phyloP scores from a whole-genome alignment of 371 early-diverging fungal species.

The Capniomyces stellatus region DNA sequence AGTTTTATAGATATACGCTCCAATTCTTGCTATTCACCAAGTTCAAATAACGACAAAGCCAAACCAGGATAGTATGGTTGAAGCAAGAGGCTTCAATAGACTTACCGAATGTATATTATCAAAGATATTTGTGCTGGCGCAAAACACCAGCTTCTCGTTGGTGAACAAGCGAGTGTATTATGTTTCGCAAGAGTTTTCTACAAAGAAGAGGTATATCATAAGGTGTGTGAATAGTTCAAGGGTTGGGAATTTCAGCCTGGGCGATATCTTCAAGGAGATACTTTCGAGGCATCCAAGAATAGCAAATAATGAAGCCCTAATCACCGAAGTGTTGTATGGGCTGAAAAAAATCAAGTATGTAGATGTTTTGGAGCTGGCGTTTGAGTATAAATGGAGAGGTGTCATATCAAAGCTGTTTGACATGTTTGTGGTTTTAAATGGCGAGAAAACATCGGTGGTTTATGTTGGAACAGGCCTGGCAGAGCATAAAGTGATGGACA shows the following conservation, averaged over 20 bases:
- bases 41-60: no score
- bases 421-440: neutral
- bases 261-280: neutral
- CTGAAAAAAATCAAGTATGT: neutral
- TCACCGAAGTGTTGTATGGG: neutral
- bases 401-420: neutral
- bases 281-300: neutral
- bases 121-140: neutral
- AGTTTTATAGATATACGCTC: no score
- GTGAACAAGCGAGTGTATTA: neutral
- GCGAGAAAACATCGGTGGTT: no score
- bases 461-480: no score
- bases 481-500: no score
- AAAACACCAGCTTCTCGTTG: neutral
- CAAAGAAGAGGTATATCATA: neutral
- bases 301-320: neutral
- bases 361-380: neutral
- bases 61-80: no score
- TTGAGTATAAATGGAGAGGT: neutral
- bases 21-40: no score
- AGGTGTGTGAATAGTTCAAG: neutral
- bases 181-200: neutral
- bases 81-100: neutral
- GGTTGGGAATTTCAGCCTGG: no score
- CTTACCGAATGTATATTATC: neutral